Conservation (phyloP, 106 monocot species). For the Apostasia shenzhenica region DNA sequence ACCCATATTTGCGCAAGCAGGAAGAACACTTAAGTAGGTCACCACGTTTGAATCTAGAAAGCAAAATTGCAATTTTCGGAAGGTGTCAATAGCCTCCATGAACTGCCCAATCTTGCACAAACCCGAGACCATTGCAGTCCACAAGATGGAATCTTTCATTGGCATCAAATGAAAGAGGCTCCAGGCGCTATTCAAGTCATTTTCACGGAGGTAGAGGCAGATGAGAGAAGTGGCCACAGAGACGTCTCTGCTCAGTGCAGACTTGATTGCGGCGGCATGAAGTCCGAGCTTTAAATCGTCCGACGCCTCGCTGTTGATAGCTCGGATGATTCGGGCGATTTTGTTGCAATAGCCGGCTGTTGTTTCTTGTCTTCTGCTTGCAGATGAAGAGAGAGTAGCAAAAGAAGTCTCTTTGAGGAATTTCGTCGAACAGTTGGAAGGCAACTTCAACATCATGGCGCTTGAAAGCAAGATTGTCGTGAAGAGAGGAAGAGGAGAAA, state of each 20-base stretch:
- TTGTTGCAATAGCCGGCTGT: background rate
- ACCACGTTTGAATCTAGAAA: conserved; percentile 21
- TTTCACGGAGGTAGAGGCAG: conserved; percentile 25
- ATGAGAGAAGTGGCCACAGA: conserved; percentile 33
- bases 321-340: conserved; percentile 19
- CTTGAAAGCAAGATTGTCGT: background rate
- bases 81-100: conserved; percentile 22
- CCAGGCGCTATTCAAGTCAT: conserved; percentile 12
- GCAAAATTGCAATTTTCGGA: conserved; percentile 22
- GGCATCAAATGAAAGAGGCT: conserved; percentile 13
- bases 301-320: conserved; percentile 5
- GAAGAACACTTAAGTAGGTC: conserved; percentile 24
- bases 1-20: conserved; percentile 29
- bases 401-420: conserved; percentile 10
- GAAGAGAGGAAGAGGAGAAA: too few species aligned
- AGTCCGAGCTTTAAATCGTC: conserved; percentile 6
- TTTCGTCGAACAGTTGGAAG: conserved; percentile 31
- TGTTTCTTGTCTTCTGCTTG: background rate
- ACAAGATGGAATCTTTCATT: conserved; percentile 34
- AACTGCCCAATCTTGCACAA: conserved; percentile 21
- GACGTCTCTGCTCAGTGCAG: conserved; percentile 11
- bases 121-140: conserved; percentile 39
- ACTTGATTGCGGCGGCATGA: conserved; percentile 31
- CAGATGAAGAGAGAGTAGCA: background rate
- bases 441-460: background rate